These are phyloP conservation scores for Boletus subcaerulescens DNA, from an alignment of 768 basidiomycete species.

Conservation along the genomic window DNA sequence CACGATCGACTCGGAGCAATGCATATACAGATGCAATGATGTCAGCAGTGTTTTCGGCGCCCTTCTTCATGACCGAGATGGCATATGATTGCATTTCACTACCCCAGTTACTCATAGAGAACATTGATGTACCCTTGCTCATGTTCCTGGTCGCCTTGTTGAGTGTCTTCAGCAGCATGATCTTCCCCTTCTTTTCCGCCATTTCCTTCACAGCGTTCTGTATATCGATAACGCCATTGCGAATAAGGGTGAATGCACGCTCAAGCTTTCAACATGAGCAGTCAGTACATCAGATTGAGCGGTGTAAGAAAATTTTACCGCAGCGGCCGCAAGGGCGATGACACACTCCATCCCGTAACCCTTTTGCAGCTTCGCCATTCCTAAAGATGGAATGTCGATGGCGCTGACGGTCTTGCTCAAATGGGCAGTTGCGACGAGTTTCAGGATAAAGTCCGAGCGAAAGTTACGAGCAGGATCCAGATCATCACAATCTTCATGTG, in stretches of 20 bases:
- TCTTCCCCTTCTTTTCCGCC: slow-evolving; percentile 2
- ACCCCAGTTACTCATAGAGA: slow-evolving; percentile 5
- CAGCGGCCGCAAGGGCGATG: not conserved
- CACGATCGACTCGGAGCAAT: not conserved
- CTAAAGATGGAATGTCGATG: not conserved
- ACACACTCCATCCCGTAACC: not conserved
- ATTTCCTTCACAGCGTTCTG: slow-evolving; percentile 1
- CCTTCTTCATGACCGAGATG: not conserved
- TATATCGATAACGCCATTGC: not conserved
- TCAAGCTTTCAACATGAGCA: not conserved
- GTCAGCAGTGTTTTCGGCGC: not conserved
- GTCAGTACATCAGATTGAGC: too few relatives aligned
- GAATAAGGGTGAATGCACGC: not conserved
- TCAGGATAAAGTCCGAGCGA: not conserved
- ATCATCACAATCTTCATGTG: not conserved
- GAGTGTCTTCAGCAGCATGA: not conserved
- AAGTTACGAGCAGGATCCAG: not conserved
- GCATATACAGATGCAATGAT: not conserved
- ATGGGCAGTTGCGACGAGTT: not conserved
- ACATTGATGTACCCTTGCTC: slow-evolving; percentile 2
- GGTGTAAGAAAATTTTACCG: not conserved
- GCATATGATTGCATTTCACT: not conserved
- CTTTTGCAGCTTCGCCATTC: not conserved
- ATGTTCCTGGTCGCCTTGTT: slow-evolving; percentile 1
- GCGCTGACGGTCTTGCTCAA: not conserved